Conservation (phyloP, 116 monocot species). For the Cymodocea nodosa region DNA sequence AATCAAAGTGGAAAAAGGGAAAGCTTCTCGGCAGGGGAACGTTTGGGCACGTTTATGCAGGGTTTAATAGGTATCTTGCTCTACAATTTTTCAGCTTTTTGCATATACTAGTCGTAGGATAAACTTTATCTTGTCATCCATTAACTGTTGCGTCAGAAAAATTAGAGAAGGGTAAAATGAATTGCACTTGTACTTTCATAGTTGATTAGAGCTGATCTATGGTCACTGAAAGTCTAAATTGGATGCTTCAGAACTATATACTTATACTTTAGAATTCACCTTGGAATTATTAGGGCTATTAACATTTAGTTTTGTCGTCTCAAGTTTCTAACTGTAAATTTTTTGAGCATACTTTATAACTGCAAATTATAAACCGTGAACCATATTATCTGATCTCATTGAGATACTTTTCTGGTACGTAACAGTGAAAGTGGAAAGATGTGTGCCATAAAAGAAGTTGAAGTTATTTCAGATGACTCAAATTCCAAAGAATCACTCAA, state of each 20-base stretch:
- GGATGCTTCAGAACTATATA: too few relatives aligned
- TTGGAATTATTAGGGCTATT: too few relatives aligned
- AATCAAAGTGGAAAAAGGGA: slow-evolving; percentile 75
- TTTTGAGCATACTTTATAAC: too few relatives aligned
- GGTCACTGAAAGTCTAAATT: too few relatives aligned
- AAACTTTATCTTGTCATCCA: neutral
- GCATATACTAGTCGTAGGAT: neutral
- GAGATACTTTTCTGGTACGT: neutral
- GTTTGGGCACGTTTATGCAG: slow-evolving; percentile 80
- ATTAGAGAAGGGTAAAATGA: too few relatives aligned
- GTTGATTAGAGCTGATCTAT: too few relatives aligned
- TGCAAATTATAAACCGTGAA: neutral
- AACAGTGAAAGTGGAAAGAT: slow-evolving; percentile 76
- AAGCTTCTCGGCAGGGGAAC: slow-evolving; percentile 77
- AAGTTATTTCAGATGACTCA: slow-evolving; percentile 60
- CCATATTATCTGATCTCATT: neutral
- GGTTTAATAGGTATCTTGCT: slow-evolving; percentile 55
- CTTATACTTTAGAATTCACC: too few relatives aligned
- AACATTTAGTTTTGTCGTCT: neutral
- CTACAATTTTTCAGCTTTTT: neutral
- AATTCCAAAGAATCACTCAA: slow-evolving; percentile 79
- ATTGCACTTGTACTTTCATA: too few relatives aligned
- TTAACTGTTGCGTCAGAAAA: too few relatives aligned
- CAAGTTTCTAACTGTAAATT: neutral
- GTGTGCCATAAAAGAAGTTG: slow-evolving; percentile 91